These are phyloP conservation scores for Wallacemonas sp. DNA, from an alignment of 208 protist species.

Conservation along the genomic window DNA sequence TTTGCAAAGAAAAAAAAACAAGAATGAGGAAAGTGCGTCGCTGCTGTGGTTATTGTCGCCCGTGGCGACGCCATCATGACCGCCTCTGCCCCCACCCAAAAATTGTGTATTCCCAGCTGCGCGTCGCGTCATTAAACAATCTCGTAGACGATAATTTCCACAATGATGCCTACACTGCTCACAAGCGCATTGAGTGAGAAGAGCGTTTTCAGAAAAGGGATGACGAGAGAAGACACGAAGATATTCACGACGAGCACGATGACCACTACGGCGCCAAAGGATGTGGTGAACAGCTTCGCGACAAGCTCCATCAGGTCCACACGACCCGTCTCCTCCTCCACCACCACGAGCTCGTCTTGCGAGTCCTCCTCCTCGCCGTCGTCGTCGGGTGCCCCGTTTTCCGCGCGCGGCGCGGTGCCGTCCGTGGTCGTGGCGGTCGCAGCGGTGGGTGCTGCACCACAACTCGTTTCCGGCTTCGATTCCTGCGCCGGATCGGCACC, in stretches of 20 bases:
- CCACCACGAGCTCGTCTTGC: constrained; percentile 5
- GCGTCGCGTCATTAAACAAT: constrained; percentile 27
- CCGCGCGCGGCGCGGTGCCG: background rate
- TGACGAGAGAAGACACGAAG: constrained; percentile 73
- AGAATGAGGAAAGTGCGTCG: too few relatives aligned
- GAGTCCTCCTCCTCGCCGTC: constrained; percentile 10
- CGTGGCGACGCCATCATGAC: too few relatives aligned
- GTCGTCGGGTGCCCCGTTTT: background rate
- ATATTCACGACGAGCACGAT: constrained; percentile 59
- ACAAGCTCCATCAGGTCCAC: constrained; percentile 77
- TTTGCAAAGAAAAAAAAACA: too few relatives aligned
- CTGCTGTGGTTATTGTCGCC: background rate
- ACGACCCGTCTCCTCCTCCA: constrained; percentile 18
- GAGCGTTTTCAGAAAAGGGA: constrained; percentile 78
- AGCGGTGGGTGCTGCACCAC: background rate
- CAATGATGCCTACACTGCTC: constrained; percentile 73
- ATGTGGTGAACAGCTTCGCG: constrained; percentile 72
- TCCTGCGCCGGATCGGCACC: too few relatives aligned
- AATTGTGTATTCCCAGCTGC: background rate
- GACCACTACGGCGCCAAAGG: constrained; percentile 73
- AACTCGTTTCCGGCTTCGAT: background rate
- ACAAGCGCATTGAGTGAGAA: constrained; percentile 83
- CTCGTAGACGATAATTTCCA: constrained; percentile 85
- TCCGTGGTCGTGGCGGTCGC: background rate
- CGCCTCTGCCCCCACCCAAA: background rate